Evolutionary conservation across 805 yeast genomes (phyloP).

Genomic region (Barnettozyma sucrosica): DNA sequence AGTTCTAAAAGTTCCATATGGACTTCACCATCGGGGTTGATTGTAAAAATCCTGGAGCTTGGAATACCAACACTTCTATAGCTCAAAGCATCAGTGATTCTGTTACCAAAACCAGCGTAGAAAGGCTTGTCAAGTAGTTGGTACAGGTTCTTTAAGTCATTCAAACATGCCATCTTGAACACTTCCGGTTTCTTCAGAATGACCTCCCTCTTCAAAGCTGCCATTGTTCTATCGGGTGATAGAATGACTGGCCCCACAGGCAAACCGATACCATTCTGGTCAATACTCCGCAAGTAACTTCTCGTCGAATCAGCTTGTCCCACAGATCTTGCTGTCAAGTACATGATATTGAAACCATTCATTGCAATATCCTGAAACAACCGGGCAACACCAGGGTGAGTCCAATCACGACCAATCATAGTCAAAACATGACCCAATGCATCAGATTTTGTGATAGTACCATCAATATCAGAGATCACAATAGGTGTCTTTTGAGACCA

Average conservation of each 20-base stretch:
- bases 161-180: conserved; percentile 95
- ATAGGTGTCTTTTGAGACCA: conserved; percentile 86
- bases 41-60: conserved; percentile 88
- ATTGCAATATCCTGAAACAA: conserved; percentile 77
- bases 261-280: conserved; percentile 57
- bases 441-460: conserved; percentile 95
- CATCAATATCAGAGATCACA: conserved; percentile 95
- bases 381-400: conserved; percentile 92
- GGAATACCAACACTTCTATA: conserved; percentile 93
- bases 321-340: conserved; percentile 89
- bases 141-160: conserved; percentile 75
- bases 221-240: conserved; percentile 94
- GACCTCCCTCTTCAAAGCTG: conserved; percentile 88
- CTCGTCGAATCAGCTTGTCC: conserved; percentile 94
- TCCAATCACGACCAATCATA: conserved; percentile 95
- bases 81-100: conserved; percentile 93
- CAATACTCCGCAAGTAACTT: conserved; percentile 69
- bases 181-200: conserved; percentile 94
- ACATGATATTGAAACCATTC: conserved; percentile 91
- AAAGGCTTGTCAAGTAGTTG: conserved; percentile 61
- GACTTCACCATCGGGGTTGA: conserved; percentile 94
- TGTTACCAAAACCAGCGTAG: conserved; percentile 95
- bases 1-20: conserved; percentile 93
- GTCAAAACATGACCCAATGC: conserved; percentile 95
- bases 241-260: conserved; percentile 93